A percentile compares a stretch with the other conserved stretches of the same genome.
Conservation (phyloP, 1,139 yeast species). For the Maudiozyma humilis region DNA sequence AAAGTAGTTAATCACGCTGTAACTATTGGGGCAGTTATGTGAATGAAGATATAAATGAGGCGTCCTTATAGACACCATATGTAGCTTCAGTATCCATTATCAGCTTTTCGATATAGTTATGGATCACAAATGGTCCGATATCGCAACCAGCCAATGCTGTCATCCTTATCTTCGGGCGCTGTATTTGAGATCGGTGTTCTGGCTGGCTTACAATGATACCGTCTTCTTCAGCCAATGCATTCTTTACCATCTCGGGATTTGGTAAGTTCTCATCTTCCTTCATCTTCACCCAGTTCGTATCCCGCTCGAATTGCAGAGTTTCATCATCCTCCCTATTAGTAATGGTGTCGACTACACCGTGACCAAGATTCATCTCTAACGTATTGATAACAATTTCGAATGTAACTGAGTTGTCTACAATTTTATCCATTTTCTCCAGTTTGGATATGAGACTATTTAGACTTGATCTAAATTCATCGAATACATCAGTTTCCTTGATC, state of each 20-base stretch:
- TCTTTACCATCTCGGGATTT: slow-evolving; percentile 1
- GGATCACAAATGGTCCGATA: slow-evolving; percentile 24
- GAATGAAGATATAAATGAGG: slow-evolving; percentile 1
- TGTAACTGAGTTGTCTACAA: slow-evolving; percentile 23
- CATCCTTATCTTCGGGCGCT: slow-evolving; percentile 22
- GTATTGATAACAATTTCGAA: slow-evolving; percentile 28
- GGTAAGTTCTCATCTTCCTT: slow-evolving; percentile 21
- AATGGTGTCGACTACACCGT: slow-evolving; percentile 7
- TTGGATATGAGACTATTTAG: slow-evolving; percentile 23
- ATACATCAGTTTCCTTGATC: slow-evolving; percentile 21
- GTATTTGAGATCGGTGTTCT: background rate
- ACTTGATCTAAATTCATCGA: slow-evolving; percentile 28
- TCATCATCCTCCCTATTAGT: slow-evolving; percentile 3
- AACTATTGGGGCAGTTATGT: background rate
- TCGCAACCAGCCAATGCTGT: slow-evolving; percentile 29
- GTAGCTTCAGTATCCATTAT: background rate
- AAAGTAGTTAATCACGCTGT: background rate
- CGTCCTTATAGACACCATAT: slow-evolving; percentile 2
- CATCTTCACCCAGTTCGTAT: slow-evolving; percentile 26
- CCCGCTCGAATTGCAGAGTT: slow-evolving; percentile 20
- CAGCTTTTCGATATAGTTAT: slow-evolving; percentile 22
- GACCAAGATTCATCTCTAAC: slow-evolving; percentile 24
- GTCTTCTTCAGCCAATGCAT: slow-evolving; percentile 1
- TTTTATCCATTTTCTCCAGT: slow-evolving; percentile 19
- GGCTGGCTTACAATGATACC: slow-evolving; percentile 2